Conservation (phyloP, 164 flowering plant species). For the Chimonanthus praecox region DNA sequence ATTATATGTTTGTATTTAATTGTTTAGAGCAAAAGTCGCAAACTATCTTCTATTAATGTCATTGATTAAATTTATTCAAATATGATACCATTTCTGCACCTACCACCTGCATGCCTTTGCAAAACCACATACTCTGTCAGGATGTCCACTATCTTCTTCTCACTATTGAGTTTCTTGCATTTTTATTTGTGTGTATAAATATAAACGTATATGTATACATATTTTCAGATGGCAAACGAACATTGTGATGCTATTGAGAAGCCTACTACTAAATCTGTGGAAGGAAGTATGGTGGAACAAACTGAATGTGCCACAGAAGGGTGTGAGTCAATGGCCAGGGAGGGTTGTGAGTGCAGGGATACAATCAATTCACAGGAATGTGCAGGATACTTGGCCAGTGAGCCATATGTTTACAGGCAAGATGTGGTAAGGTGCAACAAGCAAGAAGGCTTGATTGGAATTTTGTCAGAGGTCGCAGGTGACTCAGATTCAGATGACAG, state of each 20-base stretch:
- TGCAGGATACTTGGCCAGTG: constrained; percentile 18
- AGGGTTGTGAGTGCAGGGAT: constrained; percentile 16
- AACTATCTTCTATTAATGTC: no score
- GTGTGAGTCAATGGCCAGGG: constrained; percentile 11
- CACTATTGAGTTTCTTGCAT: no score
- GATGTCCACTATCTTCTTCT: no score
- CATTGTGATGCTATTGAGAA: constrained; percentile 15
- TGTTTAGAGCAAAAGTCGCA: no score
- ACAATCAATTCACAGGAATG: constrained; percentile 15
- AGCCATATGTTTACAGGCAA: constrained; percentile 53
- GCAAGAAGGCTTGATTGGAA: constrained; percentile 27
- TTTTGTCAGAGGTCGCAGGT: constrained; percentile 48
- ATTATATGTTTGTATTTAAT: no score
- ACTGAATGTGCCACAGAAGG: constrained; percentile 9
- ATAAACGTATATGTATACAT: no score
- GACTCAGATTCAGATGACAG: constrained; percentile 42
- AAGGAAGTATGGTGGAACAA: constrained; percentile 5
- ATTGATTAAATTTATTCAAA: no score
- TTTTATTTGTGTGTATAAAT: no score
- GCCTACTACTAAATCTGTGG: constrained; percentile 2
- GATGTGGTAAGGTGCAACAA: constrained; percentile 63
- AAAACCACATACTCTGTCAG: no score
- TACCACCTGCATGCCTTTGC: no score
- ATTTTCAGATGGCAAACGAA: constrained; percentile 32
- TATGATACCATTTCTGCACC: no score